Evolutionary conservation across 2,329 filamentous ascomycete genomes (phyloP).

Genomic region (Talaromyces sp.): DNA sequence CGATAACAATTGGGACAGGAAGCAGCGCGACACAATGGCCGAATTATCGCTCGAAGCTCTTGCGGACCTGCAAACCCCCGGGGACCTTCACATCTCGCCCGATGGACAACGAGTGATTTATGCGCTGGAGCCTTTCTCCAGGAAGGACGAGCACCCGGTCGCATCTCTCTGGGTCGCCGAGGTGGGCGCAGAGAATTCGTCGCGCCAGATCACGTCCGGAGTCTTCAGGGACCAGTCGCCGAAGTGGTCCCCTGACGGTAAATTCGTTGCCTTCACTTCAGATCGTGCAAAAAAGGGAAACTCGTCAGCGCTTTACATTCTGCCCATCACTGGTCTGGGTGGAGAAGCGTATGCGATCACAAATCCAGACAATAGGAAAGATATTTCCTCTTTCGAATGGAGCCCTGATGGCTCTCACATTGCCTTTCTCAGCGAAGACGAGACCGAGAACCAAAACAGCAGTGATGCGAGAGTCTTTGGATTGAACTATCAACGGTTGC

Average conservation of each 20-base stretch:
- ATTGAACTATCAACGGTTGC: not conserved
- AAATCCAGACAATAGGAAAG: not conserved
- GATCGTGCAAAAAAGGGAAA: not conserved
- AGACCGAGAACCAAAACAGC: not conserved
- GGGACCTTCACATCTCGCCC: not conserved
- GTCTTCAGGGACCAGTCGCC: not conserved
- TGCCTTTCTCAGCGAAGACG: not conserved
- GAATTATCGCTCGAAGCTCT: not conserved
- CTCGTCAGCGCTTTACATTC: not conserved
- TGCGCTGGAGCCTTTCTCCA: not conserved
- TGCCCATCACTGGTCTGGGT: not conserved
- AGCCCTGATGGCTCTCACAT: not conserved
- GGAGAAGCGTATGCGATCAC: not conserved
- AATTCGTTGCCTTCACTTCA: not conserved
- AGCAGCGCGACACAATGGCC: not conserved
- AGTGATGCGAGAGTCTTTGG: not conserved
- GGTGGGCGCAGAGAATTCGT: not conserved
- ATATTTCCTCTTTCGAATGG: not conserved
- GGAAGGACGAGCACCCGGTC: not conserved
- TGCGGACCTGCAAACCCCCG: not conserved
- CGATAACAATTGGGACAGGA: not conserved
- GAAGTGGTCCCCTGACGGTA: not conserved
- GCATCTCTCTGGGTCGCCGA: not conserved
- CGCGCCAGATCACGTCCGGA: not conserved
- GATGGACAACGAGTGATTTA: not conserved